Base-by-base conservation (phyloP, 2,329 filamentous ascomycete species). In the Fusarium equiseti region DNA sequence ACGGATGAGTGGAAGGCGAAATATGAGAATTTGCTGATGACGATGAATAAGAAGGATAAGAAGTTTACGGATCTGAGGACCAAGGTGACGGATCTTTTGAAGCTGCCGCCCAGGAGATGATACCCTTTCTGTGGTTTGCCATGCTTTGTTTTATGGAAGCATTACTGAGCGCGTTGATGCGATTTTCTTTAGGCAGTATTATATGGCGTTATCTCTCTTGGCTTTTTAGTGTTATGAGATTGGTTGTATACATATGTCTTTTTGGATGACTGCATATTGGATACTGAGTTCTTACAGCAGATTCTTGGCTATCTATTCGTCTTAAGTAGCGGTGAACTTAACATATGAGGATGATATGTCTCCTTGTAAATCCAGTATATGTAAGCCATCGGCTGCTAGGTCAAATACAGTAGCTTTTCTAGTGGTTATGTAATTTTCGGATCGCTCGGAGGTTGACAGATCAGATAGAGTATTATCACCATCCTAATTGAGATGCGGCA, bases 21-120 rank as follows among this genome's bases (percentile, higher is more conserved):
- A 65, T 89, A 90, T 70, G 81, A 80, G 45, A 85, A 88, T 58
- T 81, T 92, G 71, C 85, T 91, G 74, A 85, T 86, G 44, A 84
- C 86, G 66, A 84, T 92, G 73, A 85, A 84, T 75, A 86, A 87
- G 63, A 85, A 86, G 63, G 89, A 91, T 72, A 84, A 85, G 71
- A 84, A 86, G 71, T 77, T 87, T 55, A 75, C 77, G 56, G 79
- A 80, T 43, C 73, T 88, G 59, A 83, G 81, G 71, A 78, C 77
- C 42, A 81, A 76, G 31, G 77, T 89, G 46, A 74, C 87, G 61
- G 78, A 81, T 56, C 75, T 79, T 18, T 62, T 84, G 52, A 76
- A 67, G 56, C 22, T 60, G 12, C 57, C 44, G 27, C 38, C 29
- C 40, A 75, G 61, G 56, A 54, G 73, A 63, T 75, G 62, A 75